Percentiles rank a stretch among this genome's conserved stretches.
Evolutionary conservation across 805 yeast species (phyloP).

Genomic region (Komagataella mondaviorum): DNA sequence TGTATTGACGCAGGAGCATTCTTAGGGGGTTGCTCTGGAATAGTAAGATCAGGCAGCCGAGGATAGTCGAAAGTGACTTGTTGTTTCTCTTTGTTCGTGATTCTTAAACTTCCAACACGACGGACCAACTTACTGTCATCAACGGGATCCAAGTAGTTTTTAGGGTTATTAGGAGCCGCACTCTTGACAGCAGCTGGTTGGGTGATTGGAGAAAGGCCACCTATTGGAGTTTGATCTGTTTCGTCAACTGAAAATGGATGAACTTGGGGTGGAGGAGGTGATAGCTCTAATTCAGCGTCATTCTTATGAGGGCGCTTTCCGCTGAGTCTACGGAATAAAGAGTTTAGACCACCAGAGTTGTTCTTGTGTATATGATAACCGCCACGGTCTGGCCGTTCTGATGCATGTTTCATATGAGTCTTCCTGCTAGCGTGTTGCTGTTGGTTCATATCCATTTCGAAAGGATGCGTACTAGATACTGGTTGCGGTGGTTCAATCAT

Average conservation of each 20-base stretch:
- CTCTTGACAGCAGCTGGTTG: background rate
- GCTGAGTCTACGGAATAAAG: conserved; percentile 20
- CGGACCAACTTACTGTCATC: conserved; percentile 22
- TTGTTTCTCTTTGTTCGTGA: conserved; percentile 41
- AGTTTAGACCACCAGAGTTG: conserved; percentile 7
- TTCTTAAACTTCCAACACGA: conserved; percentile 47
- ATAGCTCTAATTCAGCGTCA: conserved; percentile 7
- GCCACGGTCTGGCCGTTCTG: background rate
- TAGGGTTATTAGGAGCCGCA: conserved; percentile 1
- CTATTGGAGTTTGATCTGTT: background rate
- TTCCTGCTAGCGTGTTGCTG: background rate
- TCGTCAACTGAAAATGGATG: background rate
- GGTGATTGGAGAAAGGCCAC: background rate
- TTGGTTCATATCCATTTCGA: background rate
- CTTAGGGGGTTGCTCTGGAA: conserved; percentile 10
- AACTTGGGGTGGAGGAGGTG: background rate
- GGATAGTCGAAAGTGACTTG: conserved; percentile 13
- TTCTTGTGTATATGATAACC: background rate
- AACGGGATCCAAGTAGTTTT: conserved; percentile 2
- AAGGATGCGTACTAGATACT: background rate
- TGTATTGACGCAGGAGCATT: conserved; percentile 4
- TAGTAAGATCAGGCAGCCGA: conserved; percentile 11
- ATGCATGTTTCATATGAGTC: background rate
- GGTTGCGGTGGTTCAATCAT: background rate
- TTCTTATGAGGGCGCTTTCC: conserved; percentile 11